Percentiles rank a stretch among this genome's conserved stretches.
Evolutionary conservation across 441 rosid species (phyloP).

Genomic region (Breynia disticha): DNA sequence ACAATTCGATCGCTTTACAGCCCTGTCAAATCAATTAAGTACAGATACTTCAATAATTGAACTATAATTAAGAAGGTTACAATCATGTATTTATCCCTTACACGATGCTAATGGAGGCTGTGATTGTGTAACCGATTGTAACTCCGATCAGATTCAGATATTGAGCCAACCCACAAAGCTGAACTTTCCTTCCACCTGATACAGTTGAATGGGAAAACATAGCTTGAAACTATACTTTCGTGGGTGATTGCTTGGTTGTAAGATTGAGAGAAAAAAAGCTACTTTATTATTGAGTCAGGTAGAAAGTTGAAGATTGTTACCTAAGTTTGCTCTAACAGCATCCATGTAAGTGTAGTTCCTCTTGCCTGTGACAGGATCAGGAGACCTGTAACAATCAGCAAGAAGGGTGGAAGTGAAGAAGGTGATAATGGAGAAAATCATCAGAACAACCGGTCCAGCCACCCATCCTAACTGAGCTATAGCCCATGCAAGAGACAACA

Average conservation of each 20-base stretch:
- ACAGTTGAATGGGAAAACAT: neutral
- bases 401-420: conserved; percentile 65
- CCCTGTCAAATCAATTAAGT: conserved; percentile 31
- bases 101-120: conserved; percentile 94
- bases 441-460: conserved; percentile 50
- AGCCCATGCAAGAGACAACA: conserved; percentile 80
- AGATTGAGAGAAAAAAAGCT: too few relatives aligned
- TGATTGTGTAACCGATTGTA: conserved; percentile 81
- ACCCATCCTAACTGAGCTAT: conserved; percentile 85
- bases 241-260: too few relatives aligned
- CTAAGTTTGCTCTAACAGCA: conserved; percentile 62
- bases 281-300: too few relatives aligned
- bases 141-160: conserved; percentile 58
- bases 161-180: conserved; percentile 79
- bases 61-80: too few relatives aligned
- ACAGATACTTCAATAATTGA: too few relatives aligned
- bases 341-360: conserved; percentile 84
- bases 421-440: conserved; percentile 61
- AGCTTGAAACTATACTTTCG: neutral
- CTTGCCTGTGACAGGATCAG: conserved; percentile 61
- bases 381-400: conserved; percentile 67
- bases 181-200: conserved; percentile 69
- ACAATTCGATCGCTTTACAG: conserved; percentile 73
- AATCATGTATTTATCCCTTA: conserved; percentile 24
- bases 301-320: too few relatives aligned